These are phyloP conservation scores for Leccinum longicurvipes DNA, from an alignment of 768 basidiomycete genomes.

Conservation along the genomic window DNA sequence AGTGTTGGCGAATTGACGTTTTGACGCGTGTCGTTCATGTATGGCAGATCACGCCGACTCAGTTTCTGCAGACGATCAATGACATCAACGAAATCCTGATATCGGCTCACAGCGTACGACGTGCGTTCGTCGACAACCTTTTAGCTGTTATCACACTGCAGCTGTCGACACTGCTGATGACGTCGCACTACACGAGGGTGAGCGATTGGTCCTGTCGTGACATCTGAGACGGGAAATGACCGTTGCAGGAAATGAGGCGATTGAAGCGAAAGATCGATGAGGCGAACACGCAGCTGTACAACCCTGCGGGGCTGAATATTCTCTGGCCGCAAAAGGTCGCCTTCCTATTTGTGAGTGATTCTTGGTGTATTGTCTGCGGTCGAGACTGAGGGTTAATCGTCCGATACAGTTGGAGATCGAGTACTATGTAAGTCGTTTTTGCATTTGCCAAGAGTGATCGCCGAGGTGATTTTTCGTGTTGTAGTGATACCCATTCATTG, in stretches of 20 bases:
- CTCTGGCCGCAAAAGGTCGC: conserved; percentile 82
- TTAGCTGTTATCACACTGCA: conserved; percentile 80
- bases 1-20: conserved; percentile 27
- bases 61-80: conserved; percentile 88
- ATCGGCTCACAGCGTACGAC: conserved; percentile 75
- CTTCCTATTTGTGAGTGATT: conserved; percentile 81
- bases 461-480: background rate
- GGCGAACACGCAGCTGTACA: conserved; percentile 72
- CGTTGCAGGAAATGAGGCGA: conserved; percentile 68
- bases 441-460: background rate
- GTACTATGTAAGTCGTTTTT: conserved; percentile 66
- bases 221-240: conserved; percentile 1
- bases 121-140: conserved; percentile 73
- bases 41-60: conserved; percentile 79
- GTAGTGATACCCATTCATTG: conserved; percentile 20
- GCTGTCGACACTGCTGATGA: conserved; percentile 62
- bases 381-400: background rate
- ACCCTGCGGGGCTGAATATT: conserved; percentile 84
- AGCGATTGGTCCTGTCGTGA: conserved; percentile 4
- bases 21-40: background rate
- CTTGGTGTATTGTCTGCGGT: background rate
- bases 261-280: conserved; percentile 60
- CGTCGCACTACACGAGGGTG: conserved; percentile 83
- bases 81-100: conserved; percentile 86
- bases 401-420: conserved; percentile 83